Percentiles rank a stretch among this genome's conserved stretches.
Conservation (phyloP, 306 rosid genomes). For the Citrullus colocynthis region DNA sequence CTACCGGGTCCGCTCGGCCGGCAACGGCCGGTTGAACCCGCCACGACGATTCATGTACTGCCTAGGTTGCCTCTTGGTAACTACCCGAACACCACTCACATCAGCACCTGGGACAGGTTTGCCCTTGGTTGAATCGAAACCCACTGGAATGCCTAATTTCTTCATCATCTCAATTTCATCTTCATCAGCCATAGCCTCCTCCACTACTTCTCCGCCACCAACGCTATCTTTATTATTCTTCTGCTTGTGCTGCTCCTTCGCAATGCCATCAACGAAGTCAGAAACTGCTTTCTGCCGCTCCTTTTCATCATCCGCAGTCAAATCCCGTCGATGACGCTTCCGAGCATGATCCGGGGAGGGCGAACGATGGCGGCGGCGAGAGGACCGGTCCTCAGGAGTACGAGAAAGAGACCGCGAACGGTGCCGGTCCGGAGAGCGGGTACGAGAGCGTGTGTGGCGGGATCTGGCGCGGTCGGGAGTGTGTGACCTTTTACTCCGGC, state of each 20-base stretch:
- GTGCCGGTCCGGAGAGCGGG: conserved; percentile 55
- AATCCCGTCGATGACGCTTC: conserved; percentile 63
- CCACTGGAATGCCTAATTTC: conserved; percentile 74
- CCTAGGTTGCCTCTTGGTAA: conserved; percentile 82
- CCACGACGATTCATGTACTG: conserved; percentile 99
- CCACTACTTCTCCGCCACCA: conserved; percentile 18
- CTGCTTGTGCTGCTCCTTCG: conserved; percentile 48
- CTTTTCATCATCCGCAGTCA: conserved; percentile 39
- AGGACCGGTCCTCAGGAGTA: conserved; percentile 48
- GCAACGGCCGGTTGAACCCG: conserved; percentile 94
- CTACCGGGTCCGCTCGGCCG: conserved; percentile 83
- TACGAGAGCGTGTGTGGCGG: conserved; percentile 56
- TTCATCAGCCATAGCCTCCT: conserved; percentile 28
- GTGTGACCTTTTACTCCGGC: conserved; percentile 59
- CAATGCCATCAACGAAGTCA: conserved; percentile 72
- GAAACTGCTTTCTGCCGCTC: conserved; percentile 59
- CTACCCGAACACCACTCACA: conserved; percentile 71
- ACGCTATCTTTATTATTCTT: conserved; percentile 18
- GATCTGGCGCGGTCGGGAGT: conserved; percentile 57
- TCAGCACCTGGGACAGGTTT: conserved; percentile 85
- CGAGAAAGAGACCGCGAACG: conserved; percentile 48
- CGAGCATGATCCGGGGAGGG: conserved; percentile 60
- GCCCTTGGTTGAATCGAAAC: conserved; percentile 87
- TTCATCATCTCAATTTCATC: conserved; percentile 95
- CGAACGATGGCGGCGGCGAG: conserved; percentile 57